These are phyloP conservation scores for Coix lacrymajobi DNA, from an alignment of 176 grass and related monocot genomes.

Conservation along the genomic window DNA sequence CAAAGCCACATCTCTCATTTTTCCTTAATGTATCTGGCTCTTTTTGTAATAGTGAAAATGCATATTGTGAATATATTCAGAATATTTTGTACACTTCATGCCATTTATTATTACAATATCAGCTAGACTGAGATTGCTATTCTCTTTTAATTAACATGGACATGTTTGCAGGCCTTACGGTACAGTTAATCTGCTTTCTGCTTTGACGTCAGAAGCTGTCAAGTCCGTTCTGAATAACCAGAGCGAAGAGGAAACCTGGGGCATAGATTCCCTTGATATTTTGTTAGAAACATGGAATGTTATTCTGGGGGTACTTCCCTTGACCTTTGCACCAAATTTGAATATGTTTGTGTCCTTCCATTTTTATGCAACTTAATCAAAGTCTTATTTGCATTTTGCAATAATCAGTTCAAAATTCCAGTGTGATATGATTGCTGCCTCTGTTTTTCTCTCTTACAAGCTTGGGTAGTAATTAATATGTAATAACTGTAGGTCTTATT, in stretches of 20 bases:
- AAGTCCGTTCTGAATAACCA: slow-evolving; percentile 58
- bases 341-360: not conserved
- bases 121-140: slow-evolving; percentile 1
- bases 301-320: slow-evolving; percentile 66
- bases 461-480: not conserved
- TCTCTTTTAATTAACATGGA: slow-evolving; percentile 32
- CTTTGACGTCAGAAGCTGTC: slow-evolving; percentile 89
- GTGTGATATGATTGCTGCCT: slow-evolving; percentile 9
- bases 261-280: slow-evolving; percentile 83
- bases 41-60: slow-evolving; percentile 4
- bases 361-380: slow-evolving; percentile 1
- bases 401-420: not conserved
- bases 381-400: not conserved
- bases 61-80: slow-evolving; percentile 1
- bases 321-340: slow-evolving; percentile 9
- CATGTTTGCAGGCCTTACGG: slow-evolving; percentile 69
- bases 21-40: not conserved
- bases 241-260: slow-evolving; percentile 89
- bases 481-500: not conserved
- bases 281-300: slow-evolving; percentile 97
- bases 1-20: not conserved
- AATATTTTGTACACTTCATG: not conserved
- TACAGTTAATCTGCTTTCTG: slow-evolving; percentile 74
- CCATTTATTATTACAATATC: slow-evolving; percentile 16
- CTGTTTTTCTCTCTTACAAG: not conserved